Percentiles rank a stretch among this genome's conserved stretches.
Conservation (phyloP, 1,284 basidiomycete genomes). For the Sphagnurus paluster region DNA sequence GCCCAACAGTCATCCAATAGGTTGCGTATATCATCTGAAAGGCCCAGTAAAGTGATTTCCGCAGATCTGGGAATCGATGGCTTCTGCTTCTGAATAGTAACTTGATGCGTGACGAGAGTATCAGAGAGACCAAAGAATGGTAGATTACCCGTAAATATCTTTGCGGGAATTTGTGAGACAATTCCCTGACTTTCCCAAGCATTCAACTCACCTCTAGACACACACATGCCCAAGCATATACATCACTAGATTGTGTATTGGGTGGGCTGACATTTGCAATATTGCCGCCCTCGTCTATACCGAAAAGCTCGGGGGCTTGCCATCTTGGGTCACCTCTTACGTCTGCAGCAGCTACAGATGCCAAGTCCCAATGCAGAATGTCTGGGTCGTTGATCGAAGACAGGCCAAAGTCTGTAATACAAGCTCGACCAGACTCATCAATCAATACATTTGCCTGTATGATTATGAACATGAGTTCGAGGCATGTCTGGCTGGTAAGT, state of each 20-base stretch:
- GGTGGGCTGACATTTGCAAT: too few relatives aligned
- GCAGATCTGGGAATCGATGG: neutral
- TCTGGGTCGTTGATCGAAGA: neutral
- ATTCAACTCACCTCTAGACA: neutral
- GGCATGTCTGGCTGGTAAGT: neutral
- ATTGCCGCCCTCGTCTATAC: neutral
- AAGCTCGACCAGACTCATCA: neutral
- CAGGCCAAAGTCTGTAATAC: neutral
- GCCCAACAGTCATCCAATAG: neutral
- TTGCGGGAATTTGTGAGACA: too few relatives aligned
- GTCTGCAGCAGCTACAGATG: neutral
- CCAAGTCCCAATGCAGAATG: neutral
- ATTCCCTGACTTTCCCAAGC: too few relatives aligned
- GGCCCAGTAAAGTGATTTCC: neutral
- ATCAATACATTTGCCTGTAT: neutral
- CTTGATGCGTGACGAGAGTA: neutral
- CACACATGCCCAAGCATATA: slow-evolving; percentile 1
- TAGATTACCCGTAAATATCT: slow-evolving; percentile 3
- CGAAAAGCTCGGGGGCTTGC: slow-evolving; percentile 3
- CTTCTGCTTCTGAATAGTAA: neutral
- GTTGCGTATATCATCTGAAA: neutral
- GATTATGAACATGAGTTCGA: neutral
- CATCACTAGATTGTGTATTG: neutral
- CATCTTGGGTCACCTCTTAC: neutral
- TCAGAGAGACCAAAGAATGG: neutral